A percentile compares a stretch with the other conserved stretches of the same genome.
Conservation (phyloP, 495 filamentous ascomycete species). For the Penicillium paradoxum region DNA sequence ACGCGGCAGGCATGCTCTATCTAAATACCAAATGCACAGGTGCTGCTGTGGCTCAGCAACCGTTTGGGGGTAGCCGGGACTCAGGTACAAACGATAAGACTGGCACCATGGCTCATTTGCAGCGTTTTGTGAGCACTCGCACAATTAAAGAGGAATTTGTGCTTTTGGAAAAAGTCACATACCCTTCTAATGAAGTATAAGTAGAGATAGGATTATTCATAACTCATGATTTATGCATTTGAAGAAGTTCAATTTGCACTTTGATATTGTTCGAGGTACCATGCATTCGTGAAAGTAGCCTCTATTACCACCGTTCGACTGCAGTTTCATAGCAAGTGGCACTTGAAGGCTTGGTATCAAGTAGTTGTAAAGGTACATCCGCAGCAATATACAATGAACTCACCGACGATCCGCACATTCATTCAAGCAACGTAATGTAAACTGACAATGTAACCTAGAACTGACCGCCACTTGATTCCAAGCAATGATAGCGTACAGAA, state of each 20-base stretch:
- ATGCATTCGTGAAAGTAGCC: too few species aligned
- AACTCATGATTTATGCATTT: background rate
- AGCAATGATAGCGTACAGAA: background rate
- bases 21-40: conserved; percentile 75
- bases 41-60: conserved; percentile 76
- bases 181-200: conserved; percentile 59
- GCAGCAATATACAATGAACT: too few species aligned
- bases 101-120: conserved; percentile 59
- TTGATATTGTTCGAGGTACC: too few species aligned
- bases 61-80: conserved; percentile 72
- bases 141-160: conserved; percentile 77
- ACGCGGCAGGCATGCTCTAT: conserved; percentile 80
- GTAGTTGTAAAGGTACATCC: too few species aligned
- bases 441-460: background rate
- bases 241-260: background rate
- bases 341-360: too few species aligned
- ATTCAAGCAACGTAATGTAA: background rate
- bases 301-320: too few species aligned
- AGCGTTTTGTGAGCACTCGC: conserved; percentile 65
- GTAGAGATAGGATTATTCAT: background rate
- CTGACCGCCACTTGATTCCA: background rate
- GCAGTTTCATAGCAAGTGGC: too few species aligned
- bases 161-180: conserved; percentile 52
- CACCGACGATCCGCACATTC: background rate
- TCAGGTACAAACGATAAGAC: conserved; percentile 81